These are phyloP conservation scores for Mollisia scopiformis DNA, from an alignment of 2,329 filamentous ascomycete genomes.

Conservation along the genomic window DNA sequence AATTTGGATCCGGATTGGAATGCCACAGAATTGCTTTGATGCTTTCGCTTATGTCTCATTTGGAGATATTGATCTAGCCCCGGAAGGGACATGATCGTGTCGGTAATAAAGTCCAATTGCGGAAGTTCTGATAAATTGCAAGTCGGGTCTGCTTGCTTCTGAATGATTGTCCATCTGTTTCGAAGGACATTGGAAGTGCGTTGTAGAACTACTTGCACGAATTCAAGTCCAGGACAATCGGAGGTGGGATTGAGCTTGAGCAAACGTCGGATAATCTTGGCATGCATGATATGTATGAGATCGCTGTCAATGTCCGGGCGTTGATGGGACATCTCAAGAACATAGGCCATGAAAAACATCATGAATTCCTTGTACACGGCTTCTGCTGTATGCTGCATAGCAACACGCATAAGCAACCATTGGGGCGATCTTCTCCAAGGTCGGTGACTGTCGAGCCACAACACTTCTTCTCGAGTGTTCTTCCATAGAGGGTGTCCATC, in stretches of 20 bases:
- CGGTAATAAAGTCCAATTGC: background rate
- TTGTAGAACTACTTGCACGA: conserved; percentile 6
- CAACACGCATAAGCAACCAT: conserved; percentile 58
- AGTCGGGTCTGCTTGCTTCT: background rate
- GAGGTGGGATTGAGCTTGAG: conserved; percentile 39
- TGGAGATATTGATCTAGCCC: conserved; percentile 2
- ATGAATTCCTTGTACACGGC: conserved; percentile 54
- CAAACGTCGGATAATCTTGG: conserved; percentile 14
- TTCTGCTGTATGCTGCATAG: conserved; percentile 42
- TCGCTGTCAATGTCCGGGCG: conserved; percentile 29
- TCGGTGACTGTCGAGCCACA: conserved; percentile 39
- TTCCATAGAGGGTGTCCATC: conserved; percentile 45
- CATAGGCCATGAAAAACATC: conserved; percentile 44
- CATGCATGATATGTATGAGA: conserved; percentile 42
- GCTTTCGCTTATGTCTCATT: background rate
- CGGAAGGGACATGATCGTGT: conserved; percentile 3
- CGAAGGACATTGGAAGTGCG: background rate
- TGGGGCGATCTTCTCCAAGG: conserved; percentile 56
- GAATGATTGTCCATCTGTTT: conserved; percentile 13
- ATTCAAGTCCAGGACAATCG: background rate
- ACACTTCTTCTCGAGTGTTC: conserved; percentile 55
- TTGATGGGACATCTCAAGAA: conserved; percentile 36
- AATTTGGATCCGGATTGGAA: conserved; percentile 3
- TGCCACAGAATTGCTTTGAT: background rate
- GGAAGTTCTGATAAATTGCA: background rate